These are phyloP conservation scores for Sporisorium iseilematis-ciliati DNA, from an alignment of 1,284 basidiomycete genomes.

Conservation along the genomic window DNA sequence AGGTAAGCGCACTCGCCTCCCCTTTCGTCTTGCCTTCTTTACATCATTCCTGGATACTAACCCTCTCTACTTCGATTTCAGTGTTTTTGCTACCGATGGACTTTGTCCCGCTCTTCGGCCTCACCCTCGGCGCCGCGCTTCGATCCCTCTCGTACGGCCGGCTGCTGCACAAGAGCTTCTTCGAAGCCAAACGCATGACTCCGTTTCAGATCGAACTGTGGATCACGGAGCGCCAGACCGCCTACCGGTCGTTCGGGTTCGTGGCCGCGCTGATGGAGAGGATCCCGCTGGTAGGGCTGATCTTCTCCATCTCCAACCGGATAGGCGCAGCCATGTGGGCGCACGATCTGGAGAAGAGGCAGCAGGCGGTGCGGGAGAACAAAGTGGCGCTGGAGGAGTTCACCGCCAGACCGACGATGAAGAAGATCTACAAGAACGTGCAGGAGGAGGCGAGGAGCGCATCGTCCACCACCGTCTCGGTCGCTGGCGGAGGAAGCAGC, in stretches of 20 bases:
- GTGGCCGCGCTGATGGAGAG: conserved; percentile 61
- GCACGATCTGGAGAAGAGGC: conserved; percentile 68
- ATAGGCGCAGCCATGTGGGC: conserved; percentile 70
- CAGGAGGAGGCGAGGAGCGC: conserved; percentile 4
- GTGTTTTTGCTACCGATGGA: conserved; percentile 61
- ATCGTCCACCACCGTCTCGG: background rate
- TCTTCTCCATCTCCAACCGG: conserved; percentile 65
- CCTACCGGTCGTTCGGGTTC: conserved; percentile 64
- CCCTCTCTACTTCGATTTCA: conserved; percentile 1
- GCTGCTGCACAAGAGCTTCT: conserved; percentile 54
- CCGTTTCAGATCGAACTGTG: conserved; percentile 62
- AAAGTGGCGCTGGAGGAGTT: conserved; percentile 18
- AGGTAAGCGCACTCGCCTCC: conserved; percentile 18
- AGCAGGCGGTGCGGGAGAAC: conserved; percentile 31
- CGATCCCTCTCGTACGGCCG: conserved; percentile 55
- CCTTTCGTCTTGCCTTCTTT: no score
- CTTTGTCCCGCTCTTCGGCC: conserved; percentile 64
- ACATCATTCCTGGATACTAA: no score
- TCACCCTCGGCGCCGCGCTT: conserved; percentile 49
- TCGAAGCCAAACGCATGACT: conserved; percentile 66
- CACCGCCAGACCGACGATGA: conserved; percentile 37
- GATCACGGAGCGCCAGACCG: conserved; percentile 63
- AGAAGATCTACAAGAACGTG: conserved; percentile 41
- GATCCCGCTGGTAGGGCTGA: conserved; percentile 62
- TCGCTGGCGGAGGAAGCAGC: no score